Conservation (phyloP, 495 filamentous ascomycete genomes). For the Aspergillus coremiiformis region DNA sequence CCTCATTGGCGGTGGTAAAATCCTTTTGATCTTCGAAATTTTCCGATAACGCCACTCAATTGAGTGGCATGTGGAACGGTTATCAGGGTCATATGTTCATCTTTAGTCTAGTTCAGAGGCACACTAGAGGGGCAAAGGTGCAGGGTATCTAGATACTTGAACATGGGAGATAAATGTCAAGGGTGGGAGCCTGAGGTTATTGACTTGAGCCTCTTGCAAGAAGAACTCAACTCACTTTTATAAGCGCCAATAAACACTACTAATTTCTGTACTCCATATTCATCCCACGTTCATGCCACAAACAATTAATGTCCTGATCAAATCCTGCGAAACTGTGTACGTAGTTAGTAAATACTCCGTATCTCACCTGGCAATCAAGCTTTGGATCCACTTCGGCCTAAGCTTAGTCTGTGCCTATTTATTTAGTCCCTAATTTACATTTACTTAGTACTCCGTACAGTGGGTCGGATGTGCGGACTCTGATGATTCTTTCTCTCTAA, state of each 20-base stretch:
- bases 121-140: neutral
- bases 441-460: too few species aligned
- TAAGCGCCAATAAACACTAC: neutral
- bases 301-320: neutral
- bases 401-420: neutral
- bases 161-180: too few species aligned
- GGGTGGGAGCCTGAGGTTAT: too few species aligned
- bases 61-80: neutral
- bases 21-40: neutral
- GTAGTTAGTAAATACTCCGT: too few species aligned
- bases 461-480: constrained; percentile 1
- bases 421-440: too few species aligned
- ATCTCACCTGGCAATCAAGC: constrained; percentile 8
- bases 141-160: too few species aligned
- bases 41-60: neutral
- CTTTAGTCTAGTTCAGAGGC: neutral
- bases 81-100: neutral
- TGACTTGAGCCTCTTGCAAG: neutral
- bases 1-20: neutral
- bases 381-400: constrained; percentile 10
- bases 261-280: too few species aligned
- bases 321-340: too few species aligned
- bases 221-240: neutral
- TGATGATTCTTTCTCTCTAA: neutral
- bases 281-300: neutral